Evolutionary conservation across 2,329 filamentous ascomycete genomes (phyloP).

Genomic region (Dothideomycetidae sp.): DNA sequence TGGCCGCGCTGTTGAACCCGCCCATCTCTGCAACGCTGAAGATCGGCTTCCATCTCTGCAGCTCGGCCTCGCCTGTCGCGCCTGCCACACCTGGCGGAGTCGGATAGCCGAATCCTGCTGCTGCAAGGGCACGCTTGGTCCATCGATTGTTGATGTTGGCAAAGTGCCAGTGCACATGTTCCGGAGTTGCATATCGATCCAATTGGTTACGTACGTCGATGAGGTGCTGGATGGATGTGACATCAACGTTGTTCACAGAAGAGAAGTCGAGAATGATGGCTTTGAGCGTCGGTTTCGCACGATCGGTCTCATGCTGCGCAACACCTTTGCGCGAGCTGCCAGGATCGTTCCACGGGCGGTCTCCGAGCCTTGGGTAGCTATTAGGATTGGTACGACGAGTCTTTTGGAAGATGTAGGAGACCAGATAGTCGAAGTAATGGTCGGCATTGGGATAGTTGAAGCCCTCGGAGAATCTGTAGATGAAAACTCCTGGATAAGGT

Average conservation of each 20-base stretch:
- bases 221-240: conserved; percentile 80
- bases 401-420: conserved; percentile 32
- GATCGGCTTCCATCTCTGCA: conserved; percentile 77
- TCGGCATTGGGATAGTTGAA: conserved; percentile 95
- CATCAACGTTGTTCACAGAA: conserved; percentile 83
- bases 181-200: conserved; percentile 67
- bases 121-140: conserved; percentile 79
- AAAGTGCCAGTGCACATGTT: conserved; percentile 86
- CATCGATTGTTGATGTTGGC: conserved; percentile 87
- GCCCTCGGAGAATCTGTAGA: conserved; percentile 86
- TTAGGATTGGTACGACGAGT: conserved; percentile 65
- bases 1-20: conserved; percentile 54
- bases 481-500: conserved; percentile 85
- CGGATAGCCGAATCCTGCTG: conserved; percentile 80
- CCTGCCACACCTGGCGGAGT: no score
- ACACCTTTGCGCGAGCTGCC: conserved; percentile 49
- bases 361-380: conserved; percentile 43
- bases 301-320: conserved; percentile 22
- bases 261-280: conserved; percentile 92
- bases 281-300: conserved; percentile 54
- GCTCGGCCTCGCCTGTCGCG: conserved; percentile 35
- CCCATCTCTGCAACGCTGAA: conserved; percentile 85
- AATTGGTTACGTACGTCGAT: conserved; percentile 93
- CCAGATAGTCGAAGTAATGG: conserved; percentile 62
- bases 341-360: conserved; percentile 91